Evolutionary conservation across 306 rosid genomes (phyloP).

Genomic region (Nissolia schottii): DNA sequence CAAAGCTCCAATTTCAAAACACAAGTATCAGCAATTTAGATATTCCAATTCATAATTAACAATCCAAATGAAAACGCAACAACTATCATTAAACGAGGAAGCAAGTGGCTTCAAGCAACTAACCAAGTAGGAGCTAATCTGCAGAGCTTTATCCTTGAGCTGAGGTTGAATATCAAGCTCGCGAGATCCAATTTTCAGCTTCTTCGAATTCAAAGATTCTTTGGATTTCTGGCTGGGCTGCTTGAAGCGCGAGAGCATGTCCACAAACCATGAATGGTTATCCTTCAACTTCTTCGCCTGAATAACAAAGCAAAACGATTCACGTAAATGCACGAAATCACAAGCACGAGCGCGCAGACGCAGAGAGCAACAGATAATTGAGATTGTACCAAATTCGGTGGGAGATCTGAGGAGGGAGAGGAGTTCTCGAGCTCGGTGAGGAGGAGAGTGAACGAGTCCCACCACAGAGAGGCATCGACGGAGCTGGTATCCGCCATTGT

Average conservation of each 20-base stretch:
- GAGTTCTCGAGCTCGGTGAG: slow-evolving; percentile 70
- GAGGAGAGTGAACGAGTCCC: slow-evolving; percentile 77
- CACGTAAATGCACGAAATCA: slow-evolving; percentile 7
- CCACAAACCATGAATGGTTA: slow-evolving; percentile 70
- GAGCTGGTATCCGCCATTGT: slow-evolving; percentile 58
- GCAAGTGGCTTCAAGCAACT: slow-evolving; percentile 30
- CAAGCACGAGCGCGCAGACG: not conserved
- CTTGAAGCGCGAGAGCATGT: slow-evolving; percentile 56
- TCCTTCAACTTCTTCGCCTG: slow-evolving; percentile 73
- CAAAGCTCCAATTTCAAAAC: not conserved
- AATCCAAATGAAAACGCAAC: not conserved
- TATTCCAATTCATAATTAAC: not conserved
- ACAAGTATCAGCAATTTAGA: not conserved
- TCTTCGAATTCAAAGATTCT: slow-evolving; percentile 62
- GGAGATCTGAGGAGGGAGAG: slow-evolving; percentile 59
- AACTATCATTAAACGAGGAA: not conserved
- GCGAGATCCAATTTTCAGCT: slow-evolving; percentile 63
- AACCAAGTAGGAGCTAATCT: slow-evolving; percentile 70
- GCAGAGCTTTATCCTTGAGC: slow-evolving; percentile 71
- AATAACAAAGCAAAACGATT: slow-evolving; percentile 6
- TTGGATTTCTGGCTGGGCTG: slow-evolving; percentile 66
- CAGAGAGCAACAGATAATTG: not conserved
- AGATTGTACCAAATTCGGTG: slow-evolving; percentile 55
- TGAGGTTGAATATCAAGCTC: slow-evolving; percentile 47
- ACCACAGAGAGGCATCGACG: slow-evolving; percentile 81